Evolutionary conservation across 1,284 basidiomycete genomes (phyloP), one percentile per base, ranked within the genome.

Genomic region (Xerocomus minutiporus): DNA sequence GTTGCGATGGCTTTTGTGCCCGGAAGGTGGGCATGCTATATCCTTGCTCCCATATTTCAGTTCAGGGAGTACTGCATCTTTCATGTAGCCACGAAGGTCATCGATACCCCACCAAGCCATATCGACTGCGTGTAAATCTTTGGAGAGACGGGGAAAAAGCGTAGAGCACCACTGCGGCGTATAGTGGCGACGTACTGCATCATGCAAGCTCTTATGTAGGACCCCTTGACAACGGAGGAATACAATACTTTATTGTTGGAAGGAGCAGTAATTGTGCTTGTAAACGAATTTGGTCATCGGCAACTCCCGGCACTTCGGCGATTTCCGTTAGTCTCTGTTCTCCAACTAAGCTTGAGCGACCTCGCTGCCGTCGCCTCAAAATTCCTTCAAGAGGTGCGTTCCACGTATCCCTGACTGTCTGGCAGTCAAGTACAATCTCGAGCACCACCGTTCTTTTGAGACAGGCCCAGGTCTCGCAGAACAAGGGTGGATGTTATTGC

Each of bases 1-100:
- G 52, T 71, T 75, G 46, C 57, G 60, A 54, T 76, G 76, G 31
- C 71, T 69, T 52, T 70, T 71, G 52, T 74, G 67, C 2, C 66
- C 68, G 0, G 53, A 48, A 1, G 63, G 67, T 12, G 74, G 72
- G 47, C 68, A 57, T 8, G 39, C 53, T 4, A 70, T 61, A 11
- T 66, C 57, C 1, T 57, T 60, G 2, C 55, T 53, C 26, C 65
- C 63, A 9, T 73, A 63, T 25, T 61, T 64, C 59, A 79, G 63
- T 11, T 60, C 56, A 3, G 76, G 76, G 38, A 79, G 68, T 8
- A 60, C 54, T 13, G 76, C 74, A 39, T 68, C 59, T 46, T 65
- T 61, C 42, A 77, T 63, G 56, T 73, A 75, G 41, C 62, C 58
- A 35, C 60, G 61, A 31, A 77, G 64, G 56, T 77, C 73, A 55